These are phyloP conservation scores for Phytophthora pistaciae DNA, from an alignment of 352 stramenopile species.

Conservation along the genomic window DNA sequence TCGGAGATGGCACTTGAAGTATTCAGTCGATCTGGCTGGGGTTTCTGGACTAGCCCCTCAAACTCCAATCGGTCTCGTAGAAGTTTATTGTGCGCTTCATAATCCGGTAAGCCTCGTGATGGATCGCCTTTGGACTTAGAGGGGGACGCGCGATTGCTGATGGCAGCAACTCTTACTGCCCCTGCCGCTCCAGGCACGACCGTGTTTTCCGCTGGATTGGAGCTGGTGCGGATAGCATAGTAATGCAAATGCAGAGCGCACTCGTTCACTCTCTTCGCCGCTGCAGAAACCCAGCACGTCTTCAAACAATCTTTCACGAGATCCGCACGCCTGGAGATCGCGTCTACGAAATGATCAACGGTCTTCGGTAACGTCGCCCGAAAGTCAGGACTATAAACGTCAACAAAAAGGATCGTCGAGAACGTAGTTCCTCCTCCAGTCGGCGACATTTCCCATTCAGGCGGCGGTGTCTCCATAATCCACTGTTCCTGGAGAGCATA, in stretches of 20 bases:
- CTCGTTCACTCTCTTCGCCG: constrained; percentile 77
- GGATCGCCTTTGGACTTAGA: constrained; percentile 28
- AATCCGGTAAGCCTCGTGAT: constrained; percentile 18
- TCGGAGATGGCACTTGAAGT: constrained; percentile 19
- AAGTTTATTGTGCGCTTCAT: constrained; percentile 42
- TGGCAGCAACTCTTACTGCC: constrained; percentile 10
- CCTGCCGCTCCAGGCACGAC: constrained; percentile 29
- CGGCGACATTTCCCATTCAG: constrained; percentile 77
- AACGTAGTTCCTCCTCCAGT: constrained; percentile 52
- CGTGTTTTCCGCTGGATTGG: constrained; percentile 24
- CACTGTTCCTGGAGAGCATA: constrained; percentile 91
- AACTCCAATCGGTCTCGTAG: constrained; percentile 62
- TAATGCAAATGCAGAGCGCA: constrained; percentile 56
- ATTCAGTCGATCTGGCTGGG: constrained; percentile 15
- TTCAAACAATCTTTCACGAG: constrained; percentile 89
- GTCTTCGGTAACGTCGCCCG: constrained; percentile 73
- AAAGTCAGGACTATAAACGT: constrained; percentile 79
- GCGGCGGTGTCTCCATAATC: constrained; percentile 73
- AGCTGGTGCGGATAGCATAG: constrained; percentile 22
- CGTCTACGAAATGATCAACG: constrained; percentile 88
- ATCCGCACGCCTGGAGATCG: constrained; percentile 78
- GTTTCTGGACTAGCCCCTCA: constrained; percentile 50
- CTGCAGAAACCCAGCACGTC: constrained; percentile 82
- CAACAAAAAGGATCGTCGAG: constrained; percentile 84
- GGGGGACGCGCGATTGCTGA: constrained; percentile 18